Percentiles rank a stretch among this genome's conserved stretches.
Conservation (phyloP, 2,329 filamentous ascomycete species). For the Emmonsiellopsis sp. region DNA sequence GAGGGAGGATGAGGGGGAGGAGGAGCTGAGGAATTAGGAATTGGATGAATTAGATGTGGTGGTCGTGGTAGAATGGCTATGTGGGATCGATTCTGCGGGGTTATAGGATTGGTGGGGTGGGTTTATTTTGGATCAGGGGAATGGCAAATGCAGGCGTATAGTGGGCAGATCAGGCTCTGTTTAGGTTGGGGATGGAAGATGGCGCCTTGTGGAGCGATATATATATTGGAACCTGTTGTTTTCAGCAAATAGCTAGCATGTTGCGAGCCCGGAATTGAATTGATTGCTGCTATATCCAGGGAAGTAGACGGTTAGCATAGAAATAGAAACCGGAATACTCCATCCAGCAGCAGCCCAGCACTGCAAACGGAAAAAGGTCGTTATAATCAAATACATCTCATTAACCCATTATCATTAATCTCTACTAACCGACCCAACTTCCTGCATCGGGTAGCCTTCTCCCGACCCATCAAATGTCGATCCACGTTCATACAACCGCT, state of each 20-base stretch:
- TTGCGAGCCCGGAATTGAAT: no score
- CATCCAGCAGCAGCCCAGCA: no score
- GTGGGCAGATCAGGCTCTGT: neutral
- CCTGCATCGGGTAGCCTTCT: neutral
- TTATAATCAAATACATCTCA: neutral
- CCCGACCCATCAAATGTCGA: neutral
- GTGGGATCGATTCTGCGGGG: no score
- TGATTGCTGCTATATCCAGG: no score
- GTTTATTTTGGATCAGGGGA: neutral
- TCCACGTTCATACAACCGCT: slow-evolving; percentile 3
- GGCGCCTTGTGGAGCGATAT: no score
- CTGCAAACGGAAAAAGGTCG: neutral
- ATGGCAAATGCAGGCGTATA: neutral
- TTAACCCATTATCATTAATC: neutral
- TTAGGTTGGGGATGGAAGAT: neutral
- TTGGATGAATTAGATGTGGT: no score
- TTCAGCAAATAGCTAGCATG: no score
- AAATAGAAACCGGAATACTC: no score
- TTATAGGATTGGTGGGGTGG: no score
- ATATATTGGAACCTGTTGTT: no score
- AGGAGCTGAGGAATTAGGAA: neutral
- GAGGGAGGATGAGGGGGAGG: neutral
- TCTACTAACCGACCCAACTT: neutral
- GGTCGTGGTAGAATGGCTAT: no score
- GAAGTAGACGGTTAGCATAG: no score